Base-by-base conservation (phyloP, 2,329 filamentous ascomycete species). In the Graphiopsis chlorocephala region DNA sequence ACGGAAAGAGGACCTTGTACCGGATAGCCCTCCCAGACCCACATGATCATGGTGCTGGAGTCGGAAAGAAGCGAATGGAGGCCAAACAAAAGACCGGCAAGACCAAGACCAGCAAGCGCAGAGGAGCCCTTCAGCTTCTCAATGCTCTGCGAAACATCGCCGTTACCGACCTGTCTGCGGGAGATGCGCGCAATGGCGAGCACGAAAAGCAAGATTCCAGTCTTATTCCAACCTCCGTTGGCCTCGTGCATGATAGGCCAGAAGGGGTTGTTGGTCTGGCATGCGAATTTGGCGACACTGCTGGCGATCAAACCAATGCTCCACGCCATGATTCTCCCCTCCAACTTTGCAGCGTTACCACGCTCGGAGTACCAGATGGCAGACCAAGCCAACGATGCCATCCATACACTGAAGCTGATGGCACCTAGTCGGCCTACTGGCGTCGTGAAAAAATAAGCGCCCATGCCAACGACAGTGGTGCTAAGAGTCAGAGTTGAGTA, bases 31-130 rank as follows among this genome's bases (percentile, higher is more conserved):
- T 97, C 93, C 95, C 95, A 99, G 2, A 92, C 92, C 95, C 95
- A 99, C 17, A 93, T 84, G 65, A 98, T 97, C 93, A 99, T 98
- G 62, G 95, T 99, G 81, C 95, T 98, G 0, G 93, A 96, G 76
- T 99, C 95, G 0, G 95, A 97, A 12, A 99, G 85, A 11, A 99
- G 83, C 1, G 93, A 97, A 76, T 98, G 95, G 73, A 98, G 84
- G 5, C 86, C 91, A 73, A 99, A 99, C 74, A 97, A 84, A 8
- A 97, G 78, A 31, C 93, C 94, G 26, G 87, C 93, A 63, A 98
- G 78, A 65, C 95, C 92, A 57, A 95, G 78, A 11, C 88, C 90
- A 31, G 92, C 87, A 50, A 96, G 82, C 7, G 89, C 69, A 0
- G 88, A 84, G 17, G 91, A 93, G 0, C 90, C 88, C 65, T 83